Base-by-base conservation (phyloP, 2,329 filamentous ascomycete species). In the Hypoxylon sp. region DNA sequence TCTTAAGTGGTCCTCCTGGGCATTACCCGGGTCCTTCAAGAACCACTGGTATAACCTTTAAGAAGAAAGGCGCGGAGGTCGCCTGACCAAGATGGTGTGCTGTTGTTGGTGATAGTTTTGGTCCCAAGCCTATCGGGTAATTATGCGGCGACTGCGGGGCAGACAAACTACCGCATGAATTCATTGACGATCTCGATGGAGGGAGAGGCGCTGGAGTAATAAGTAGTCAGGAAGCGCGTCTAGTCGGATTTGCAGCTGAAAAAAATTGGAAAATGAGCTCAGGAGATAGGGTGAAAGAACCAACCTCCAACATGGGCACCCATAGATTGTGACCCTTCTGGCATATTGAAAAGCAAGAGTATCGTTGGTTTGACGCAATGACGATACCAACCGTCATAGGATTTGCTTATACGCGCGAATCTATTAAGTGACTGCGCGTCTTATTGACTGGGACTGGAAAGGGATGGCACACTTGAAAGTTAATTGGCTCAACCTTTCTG, bases 81-180 rank as follows among this genome's bases (percentile, higher is more conserved):
- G 59, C 57, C 61, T 70, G 72, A 73, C 67, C 62, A 65, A 64
- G 63, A 58, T 46, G 64, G 68, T 48, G 61, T 66, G 40, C 62
- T 52, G 46, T 70, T 64, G 61, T 69, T 71, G 67, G 67, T 67
- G 42, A 61, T 45, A 33, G 58, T 45, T 32, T 63, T 70, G 32
- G 55, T 65, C 44, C 59, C 59, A 53, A 62, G 38, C 53, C 67
- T 72, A 54, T 63, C 65, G 42, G 65, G 57, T 69, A 48, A 44
- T 50, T 59, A 63, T 56, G 59, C 55, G 61, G 44, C 22, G 45
- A 48, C 56, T 69, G 70, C 71, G 70, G 71, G 70, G 71, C 70
- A 72, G 49, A 33, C 50, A 51, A 56, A 54, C 8, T 36, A 57
- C 46, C 33, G 54, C 57, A 58, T 20, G 58, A 65, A 57, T 24